A percentile compares a stretch with the other conserved stretches of the same genome.
phyloP scores from a whole-genome alignment of 129 eudicot species.

The Escallonia rubra region DNA sequence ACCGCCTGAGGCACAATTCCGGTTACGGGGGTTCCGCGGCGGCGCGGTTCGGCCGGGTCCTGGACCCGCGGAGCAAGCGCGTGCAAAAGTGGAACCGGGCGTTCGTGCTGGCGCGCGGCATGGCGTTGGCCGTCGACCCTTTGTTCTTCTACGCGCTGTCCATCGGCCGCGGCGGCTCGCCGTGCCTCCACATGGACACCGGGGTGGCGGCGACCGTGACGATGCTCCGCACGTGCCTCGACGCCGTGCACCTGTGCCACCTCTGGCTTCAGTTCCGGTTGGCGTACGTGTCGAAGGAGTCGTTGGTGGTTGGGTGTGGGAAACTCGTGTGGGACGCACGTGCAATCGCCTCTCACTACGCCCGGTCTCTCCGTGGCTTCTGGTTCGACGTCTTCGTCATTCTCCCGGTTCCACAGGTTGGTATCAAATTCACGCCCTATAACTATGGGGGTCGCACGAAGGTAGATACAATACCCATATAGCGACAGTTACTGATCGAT shows the following conservation, averaged over 20 bases:
- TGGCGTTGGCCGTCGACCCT: constrained; percentile 59
- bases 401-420: constrained; percentile 59
- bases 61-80: constrained; percentile 57
- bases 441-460: no score
- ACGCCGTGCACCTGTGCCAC: constrained; percentile 45
- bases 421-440: neutral
- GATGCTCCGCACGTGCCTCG: constrained; percentile 40
- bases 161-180: constrained; percentile 30
- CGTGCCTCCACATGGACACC: constrained; percentile 49
- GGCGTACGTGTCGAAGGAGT: constrained; percentile 57
- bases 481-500: no score
- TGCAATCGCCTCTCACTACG: constrained; percentile 31
- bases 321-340: constrained; percentile 61
- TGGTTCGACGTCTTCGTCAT: constrained; percentile 59
- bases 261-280: constrained; percentile 52
- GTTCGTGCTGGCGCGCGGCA: constrained; percentile 44
- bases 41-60: constrained; percentile 18
- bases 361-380: constrained; percentile 45
- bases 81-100: constrained; percentile 45
- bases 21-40: neutral
- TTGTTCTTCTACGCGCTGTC: constrained; percentile 56
- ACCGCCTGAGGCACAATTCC: constrained; percentile 10
- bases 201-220: constrained; percentile 33
- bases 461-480: no score
- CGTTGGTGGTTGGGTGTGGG: constrained; percentile 58